A percentile compares a stretch with the other conserved stretches of the same genome.
These are phyloP conservation scores for Apiospora pterosperma DNA, from an alignment of 2,329 filamentous ascomycete genomes.

Conservation along the genomic window DNA sequence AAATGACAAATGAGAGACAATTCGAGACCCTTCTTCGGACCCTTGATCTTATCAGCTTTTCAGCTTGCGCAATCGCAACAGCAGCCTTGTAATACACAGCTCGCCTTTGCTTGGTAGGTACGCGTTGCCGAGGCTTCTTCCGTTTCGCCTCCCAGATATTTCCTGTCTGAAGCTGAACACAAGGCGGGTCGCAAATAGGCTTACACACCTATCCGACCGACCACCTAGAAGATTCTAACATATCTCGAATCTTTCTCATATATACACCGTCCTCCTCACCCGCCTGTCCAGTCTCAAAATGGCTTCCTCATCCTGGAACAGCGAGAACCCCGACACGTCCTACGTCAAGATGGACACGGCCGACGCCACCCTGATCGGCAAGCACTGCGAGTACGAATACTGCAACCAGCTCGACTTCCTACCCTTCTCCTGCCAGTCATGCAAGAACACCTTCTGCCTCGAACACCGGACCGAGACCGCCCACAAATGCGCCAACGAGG, in stretches of 20 bases:
- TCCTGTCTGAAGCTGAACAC: not conserved
- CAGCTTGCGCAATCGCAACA: conserved; percentile 5
- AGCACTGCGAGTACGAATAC: conserved; percentile 86
- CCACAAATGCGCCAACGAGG: conserved; percentile 64
- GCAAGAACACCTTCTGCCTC: conserved; percentile 80
- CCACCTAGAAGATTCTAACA: conserved; percentile 1
- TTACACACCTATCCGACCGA: conserved; percentile 13
- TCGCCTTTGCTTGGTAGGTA: not conserved
- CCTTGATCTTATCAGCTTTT: not conserved
- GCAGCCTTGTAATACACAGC: conserved; percentile 6
- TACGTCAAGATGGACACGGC: conserved; percentile 71
- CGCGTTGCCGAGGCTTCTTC: not conserved
- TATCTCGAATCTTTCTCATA: conserved; percentile 8
- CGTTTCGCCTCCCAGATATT: not conserved
- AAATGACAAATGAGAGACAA: not conserved
- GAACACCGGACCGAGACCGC: conserved; percentile 86
- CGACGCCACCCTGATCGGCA: conserved; percentile 73
- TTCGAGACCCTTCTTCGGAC: conserved; percentile 10
- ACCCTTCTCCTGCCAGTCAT: conserved; percentile 90
- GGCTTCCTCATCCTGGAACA: conserved; percentile 45
- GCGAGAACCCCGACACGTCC: conserved; percentile 43
- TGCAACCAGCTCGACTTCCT: conserved; percentile 96
- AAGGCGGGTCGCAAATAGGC: not conserved
- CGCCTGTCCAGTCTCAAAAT: conserved; percentile 34
- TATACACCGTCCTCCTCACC: conserved; percentile 7